phyloP scores from a whole-genome alignment of 1,284 basidiomycete species.

The Cutaneotrichosporon mucoides region DNA sequence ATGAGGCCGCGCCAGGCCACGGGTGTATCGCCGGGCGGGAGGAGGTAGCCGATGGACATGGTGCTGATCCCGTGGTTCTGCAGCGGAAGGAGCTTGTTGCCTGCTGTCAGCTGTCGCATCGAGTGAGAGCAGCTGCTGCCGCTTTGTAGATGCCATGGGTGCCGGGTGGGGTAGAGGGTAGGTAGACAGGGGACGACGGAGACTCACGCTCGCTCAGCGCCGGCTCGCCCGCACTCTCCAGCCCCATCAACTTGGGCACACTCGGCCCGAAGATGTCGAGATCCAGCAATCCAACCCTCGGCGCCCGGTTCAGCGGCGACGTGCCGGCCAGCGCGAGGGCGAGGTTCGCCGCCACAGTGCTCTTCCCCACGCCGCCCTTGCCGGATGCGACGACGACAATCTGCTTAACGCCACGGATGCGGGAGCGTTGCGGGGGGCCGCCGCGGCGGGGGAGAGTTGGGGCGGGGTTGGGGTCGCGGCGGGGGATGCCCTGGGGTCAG shows the following conservation, averaged over 20 bases:
- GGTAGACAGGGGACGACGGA: too few relatives aligned
- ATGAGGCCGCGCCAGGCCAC: constrained; percentile 96
- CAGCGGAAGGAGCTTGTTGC: constrained; percentile 74
- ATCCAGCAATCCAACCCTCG: constrained; percentile 79
- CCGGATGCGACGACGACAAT: constrained; percentile 87
- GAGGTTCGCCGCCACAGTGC: constrained; percentile 85
- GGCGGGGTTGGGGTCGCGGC: constrained; percentile 41
- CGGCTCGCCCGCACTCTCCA: constrained; percentile 76
- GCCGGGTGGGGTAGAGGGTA: too few relatives aligned
- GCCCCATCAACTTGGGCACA: constrained; percentile 90
- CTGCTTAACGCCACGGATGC: constrained; percentile 54
- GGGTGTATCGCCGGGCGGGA: constrained; percentile 57
- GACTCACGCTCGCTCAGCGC: constrained; percentile 65
- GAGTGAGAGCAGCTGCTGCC: constrained; percentile 6
- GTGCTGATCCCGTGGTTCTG: constrained; percentile 85
- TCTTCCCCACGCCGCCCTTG: constrained; percentile 97
- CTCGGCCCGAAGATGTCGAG: constrained; percentile 96
- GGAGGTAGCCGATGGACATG: constrained; percentile 91
- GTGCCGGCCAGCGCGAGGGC: constrained; percentile 53
- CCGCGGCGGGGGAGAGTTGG: constrained; percentile 47
- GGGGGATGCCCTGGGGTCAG: constrained; percentile 42
- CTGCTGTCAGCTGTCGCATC: constrained; percentile 47
- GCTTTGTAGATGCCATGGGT: too few relatives aligned
- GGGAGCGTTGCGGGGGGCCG: constrained; percentile 51
- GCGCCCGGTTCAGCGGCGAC: constrained; percentile 45